Conservation (phyloP, 2,329 filamentous ascomycete genomes). For the Paecilomyces niveus region DNA sequence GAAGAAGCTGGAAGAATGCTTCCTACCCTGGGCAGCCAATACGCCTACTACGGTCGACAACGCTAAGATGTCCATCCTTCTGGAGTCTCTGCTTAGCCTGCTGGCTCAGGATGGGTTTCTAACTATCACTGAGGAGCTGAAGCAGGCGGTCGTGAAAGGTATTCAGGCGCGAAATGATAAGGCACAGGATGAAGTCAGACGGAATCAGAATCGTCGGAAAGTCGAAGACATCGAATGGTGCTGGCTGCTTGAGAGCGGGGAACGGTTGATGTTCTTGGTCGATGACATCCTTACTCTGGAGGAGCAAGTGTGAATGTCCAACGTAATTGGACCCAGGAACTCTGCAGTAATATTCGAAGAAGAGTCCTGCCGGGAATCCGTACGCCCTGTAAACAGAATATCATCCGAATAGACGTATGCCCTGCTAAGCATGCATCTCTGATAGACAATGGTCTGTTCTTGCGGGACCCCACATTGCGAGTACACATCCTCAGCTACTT, state of each 20-base stretch:
- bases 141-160: constrained; percentile 44
- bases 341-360: too few relatives aligned
- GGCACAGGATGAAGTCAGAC: constrained; percentile 38
- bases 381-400: not conserved
- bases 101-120: constrained; percentile 32
- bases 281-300: constrained; percentile 19
- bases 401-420: not conserved
- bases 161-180: constrained; percentile 45
- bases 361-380: too few relatives aligned
- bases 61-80: constrained; percentile 61
- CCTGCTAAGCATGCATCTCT: not conserved
- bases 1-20: constrained; percentile 50
- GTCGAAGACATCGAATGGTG: constrained; percentile 28
- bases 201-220: constrained; percentile 32
- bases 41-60: constrained; percentile 59
- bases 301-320: not conserved
- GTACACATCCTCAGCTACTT: not conserved
- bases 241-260: constrained; percentile 35
- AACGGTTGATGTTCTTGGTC: constrained; percentile 31
- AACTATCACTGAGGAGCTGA: constrained; percentile 29
- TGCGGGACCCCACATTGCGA: not conserved
- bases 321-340: not conserved
- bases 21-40: constrained; percentile 59
- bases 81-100: constrained; percentile 59
- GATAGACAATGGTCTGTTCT: not conserved